Base-by-base conservation (phyloP, 768 basidiomycete species). In the Cyathus striatus region DNA sequence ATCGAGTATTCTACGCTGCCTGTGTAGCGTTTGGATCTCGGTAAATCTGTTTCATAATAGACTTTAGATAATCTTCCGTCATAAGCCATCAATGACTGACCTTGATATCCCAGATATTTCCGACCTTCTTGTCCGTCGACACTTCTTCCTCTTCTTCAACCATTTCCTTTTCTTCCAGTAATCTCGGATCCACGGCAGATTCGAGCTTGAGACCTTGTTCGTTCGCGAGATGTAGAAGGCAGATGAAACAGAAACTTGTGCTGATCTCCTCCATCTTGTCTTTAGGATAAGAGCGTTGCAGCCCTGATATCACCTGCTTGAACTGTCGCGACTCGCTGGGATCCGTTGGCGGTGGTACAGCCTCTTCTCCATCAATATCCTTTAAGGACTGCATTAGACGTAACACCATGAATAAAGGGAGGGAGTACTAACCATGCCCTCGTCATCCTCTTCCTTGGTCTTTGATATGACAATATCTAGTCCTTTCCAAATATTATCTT, bases 241-340 rank as follows among this genome's bases (percentile, higher is more conserved):
- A 98, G 60, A 98, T 99, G 70, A 98, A 99, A 61, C 95, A 98
- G 81, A 95, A 98, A 50, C 91, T 95, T 13, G 96, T 98, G 60
- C 93, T 96, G 58, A 98, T 96, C 50, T 99, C 96, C 30, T 86
- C 86, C 86, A 98, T 88, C 70, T 95, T 97, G 33, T 97, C 94
- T 45, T 68, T 67, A 0, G 95, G 92, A 61, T 98, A 98, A 5
- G 86, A 79, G 40, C 67, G 73, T 51, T 88, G 81, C 24, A 99
- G 74, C 14, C 82, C 82, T 2, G 81, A 75, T 51, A 98, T 89
- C 49, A 98, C 93, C 43, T 80, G 76, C 43, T 79, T 79, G 60
- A 92, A 92, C 42, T 77, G 73, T 13, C 86, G 74, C 6, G 76
- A 73, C 43, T 89, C 86, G 0, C 63, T 55, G 1, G 85, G 81